Evolutionary conservation across 495 filamentous ascomycete genomes (phyloP).

Genomic region (Hyaloscypha hepaticicola): DNA sequence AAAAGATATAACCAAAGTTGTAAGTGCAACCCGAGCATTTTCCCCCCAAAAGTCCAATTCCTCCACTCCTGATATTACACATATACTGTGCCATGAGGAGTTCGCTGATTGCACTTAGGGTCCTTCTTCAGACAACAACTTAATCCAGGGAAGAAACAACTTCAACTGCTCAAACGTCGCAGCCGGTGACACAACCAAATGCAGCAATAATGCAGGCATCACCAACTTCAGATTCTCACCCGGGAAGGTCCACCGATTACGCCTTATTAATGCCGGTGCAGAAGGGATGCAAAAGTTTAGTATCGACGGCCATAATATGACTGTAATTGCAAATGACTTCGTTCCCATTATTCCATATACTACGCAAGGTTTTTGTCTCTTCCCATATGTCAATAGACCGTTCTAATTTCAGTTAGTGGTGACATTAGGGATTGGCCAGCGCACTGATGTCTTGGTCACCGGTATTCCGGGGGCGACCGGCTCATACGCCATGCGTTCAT

Average conservation of each 20-base stretch:
- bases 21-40: constrained; percentile 22
- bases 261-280: constrained; percentile 50
- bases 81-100: too few species aligned
- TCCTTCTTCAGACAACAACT: constrained; percentile 41
- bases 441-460: constrained; percentile 54
- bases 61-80: too few species aligned
- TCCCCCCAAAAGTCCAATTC: too few species aligned
- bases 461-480: constrained; percentile 37
- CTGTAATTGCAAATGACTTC: constrained; percentile 50
- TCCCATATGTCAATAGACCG: background rate
- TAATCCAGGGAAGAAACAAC: constrained; percentile 54
- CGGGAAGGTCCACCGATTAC: constrained; percentile 50
- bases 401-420: constrained; percentile 11
- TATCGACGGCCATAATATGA: constrained; percentile 52
- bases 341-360: constrained; percentile 52
- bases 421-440: constrained; percentile 53
- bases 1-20: constrained; percentile 13
- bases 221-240: constrained; percentile 48
- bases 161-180: constrained; percentile 45
- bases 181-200: constrained; percentile 32
- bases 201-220: constrained; percentile 43
- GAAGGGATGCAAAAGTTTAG: constrained; percentile 48
- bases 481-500: constrained; percentile 53
- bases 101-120: background rate
- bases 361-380: constrained; percentile 30